Base-by-base conservation (phyloP, 2,329 filamentous ascomycete species). In the Penicillium psychrosexuale region DNA sequence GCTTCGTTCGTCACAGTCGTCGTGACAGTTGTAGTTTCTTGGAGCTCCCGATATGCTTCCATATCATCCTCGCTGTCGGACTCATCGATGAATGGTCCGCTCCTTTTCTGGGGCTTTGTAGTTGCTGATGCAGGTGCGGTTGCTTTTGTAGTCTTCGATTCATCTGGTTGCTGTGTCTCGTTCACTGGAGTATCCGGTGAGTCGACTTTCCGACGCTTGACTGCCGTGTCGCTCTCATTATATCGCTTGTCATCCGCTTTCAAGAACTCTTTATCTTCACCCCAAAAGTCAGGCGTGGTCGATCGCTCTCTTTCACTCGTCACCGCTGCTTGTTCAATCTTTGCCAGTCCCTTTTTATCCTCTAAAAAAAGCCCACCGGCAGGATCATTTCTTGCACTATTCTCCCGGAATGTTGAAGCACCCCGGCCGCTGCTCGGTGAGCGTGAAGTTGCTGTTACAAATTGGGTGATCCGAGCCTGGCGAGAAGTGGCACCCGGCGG, bases 381-480 rank as follows among this genome's bases (percentile, higher is more conserved):
- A 11, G 57, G 49, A 46, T 61, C 59, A 13, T 40, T 60, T 3
- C 27, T 56, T 1, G 54, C 52, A 17, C 42, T 60, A 17, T 53
- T 51, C 15, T 57, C 47, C 22, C 60, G 56, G 8, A 56, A 43
- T 31, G 48, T 42, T 12, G 59, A 51, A 15, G 59, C 64, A 6
- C 53, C 49, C 28, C 79, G 70, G 61, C 53, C 56, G 49, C 61
- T 61, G 56, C 57, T 68, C 57, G 61, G 63, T 54, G 64, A 68
- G 58, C 40, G 67, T 55, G 60, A 57, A 5, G 57, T 54, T 11
- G 43, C 31, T 15, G 58, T 60, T 24, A 71, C 61, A 56, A 72
- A 75, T 24, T 77, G 72, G 3, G 78, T 71, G 53, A 89, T 88
- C 9, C 88, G 78, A 19, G 78, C 77, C 53, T 85, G 73, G 24